Percentiles rank a stretch among this genome's conserved stretches.
phyloP scores from a whole-genome alignment of 345 rosid genomes.

The Raphanus sativus region DNA sequence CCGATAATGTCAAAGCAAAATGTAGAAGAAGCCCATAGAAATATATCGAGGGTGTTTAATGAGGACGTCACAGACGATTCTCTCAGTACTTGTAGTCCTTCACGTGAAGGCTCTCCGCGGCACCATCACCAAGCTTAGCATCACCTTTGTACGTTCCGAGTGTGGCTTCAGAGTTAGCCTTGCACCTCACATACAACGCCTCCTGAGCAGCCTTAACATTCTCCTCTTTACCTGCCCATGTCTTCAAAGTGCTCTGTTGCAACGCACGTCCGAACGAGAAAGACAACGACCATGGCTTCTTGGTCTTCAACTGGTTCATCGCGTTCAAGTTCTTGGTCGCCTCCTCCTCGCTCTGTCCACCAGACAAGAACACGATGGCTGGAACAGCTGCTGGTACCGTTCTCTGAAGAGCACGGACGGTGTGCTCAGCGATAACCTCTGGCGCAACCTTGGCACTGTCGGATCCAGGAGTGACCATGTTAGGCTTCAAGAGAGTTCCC shows the following conservation, averaged over 20 bases:
- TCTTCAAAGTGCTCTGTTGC: conserved; percentile 94
- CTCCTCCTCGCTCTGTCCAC: conserved; percentile 95
- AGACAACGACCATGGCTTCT: conserved; percentile 96
- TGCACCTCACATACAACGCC: conserved; percentile 68
- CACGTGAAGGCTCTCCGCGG: conserved; percentile 77
- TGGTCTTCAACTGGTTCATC: conserved; percentile 80
- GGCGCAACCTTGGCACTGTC: conserved; percentile 76
- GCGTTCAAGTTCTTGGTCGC: conserved; percentile 90
- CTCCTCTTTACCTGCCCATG: conserved; percentile 87
- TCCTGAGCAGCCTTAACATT: conserved; percentile 67
- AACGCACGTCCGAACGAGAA: conserved; percentile 97
- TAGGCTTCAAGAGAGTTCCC: conserved; percentile 92
- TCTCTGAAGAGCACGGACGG: conserved; percentile 80
- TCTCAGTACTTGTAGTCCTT: conserved; percentile 41
- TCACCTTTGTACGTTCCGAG: conserved; percentile 88
- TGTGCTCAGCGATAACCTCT: conserved; percentile 80
- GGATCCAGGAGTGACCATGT: conserved; percentile 99
- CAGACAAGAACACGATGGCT: conserved; percentile 80
- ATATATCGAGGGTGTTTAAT: conserved; percentile 26
- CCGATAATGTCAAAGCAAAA: conserved; percentile 22
- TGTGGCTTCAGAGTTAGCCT: conserved; percentile 94
- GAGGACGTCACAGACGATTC: neutral
- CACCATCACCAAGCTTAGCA: conserved; percentile 69
- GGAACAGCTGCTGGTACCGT: conserved; percentile 95
- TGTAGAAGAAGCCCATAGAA: conserved; percentile 15